Evolutionary conservation across 2,329 filamentous ascomycete species (phyloP).

Genomic region (Didymosphaeria variabile): DNA sequence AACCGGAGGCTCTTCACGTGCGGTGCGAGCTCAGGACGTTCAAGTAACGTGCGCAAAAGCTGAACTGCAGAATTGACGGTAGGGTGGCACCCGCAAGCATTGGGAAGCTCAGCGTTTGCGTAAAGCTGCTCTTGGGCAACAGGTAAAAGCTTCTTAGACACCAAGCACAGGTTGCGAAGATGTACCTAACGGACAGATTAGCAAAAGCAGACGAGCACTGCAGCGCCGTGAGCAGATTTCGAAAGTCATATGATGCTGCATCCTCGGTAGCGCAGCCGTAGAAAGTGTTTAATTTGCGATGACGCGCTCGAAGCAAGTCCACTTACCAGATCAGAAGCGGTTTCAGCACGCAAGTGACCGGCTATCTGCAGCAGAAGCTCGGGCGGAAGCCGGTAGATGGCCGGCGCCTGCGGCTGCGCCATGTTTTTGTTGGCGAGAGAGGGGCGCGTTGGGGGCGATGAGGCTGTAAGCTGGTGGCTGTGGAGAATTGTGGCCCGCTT

Average conservation of each 20-base stretch:
- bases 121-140: slow-evolving; percentile 31
- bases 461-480: neutral
- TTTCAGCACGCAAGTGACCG: slow-evolving; percentile 7
- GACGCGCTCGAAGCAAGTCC: neutral
- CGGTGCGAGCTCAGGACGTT: slow-evolving; percentile 30
- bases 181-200: slow-evolving; percentile 4
- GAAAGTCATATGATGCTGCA: neutral
- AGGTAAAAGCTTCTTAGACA: slow-evolving; percentile 28
- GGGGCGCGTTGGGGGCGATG: neutral
- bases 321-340: slow-evolving; percentile 3
- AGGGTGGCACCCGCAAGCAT: slow-evolving; percentile 27
- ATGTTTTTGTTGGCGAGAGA: neutral
- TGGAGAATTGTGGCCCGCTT: neutral
- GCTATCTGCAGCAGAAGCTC: slow-evolving; percentile 33
- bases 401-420: neutral
- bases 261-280: neutral
- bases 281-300: too few relatives aligned
- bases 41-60: slow-evolving; percentile 33
- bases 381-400: slow-evolving; percentile 27
- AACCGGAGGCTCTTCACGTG: slow-evolving; percentile 31
- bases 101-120: slow-evolving; percentile 24
- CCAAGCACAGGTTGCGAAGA: slow-evolving; percentile 28
- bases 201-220: neutral
- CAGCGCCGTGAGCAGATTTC: neutral
- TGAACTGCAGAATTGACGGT: slow-evolving; percentile 28